phyloP scores from a whole-genome alignment of 2,329 filamentous ascomycete species.

The Exophiala xenobiotica region DNA sequence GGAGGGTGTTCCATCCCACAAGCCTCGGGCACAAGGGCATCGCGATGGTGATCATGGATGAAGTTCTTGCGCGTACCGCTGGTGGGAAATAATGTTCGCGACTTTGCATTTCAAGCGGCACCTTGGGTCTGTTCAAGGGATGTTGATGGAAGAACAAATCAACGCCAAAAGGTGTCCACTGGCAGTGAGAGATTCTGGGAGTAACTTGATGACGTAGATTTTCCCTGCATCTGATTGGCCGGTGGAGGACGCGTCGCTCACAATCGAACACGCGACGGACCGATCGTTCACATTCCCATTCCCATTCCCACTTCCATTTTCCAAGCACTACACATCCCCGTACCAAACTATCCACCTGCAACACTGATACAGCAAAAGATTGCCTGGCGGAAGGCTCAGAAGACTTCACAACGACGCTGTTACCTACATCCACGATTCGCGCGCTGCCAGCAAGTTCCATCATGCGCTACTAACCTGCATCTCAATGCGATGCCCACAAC shows the following conservation, averaged over 20 bases:
- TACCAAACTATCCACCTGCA: background rate
- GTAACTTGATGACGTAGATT: background rate
- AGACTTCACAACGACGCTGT: too few species aligned
- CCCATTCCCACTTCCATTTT: background rate
- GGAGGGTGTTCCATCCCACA: slow-evolving; percentile 32
- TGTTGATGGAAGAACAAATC: too few species aligned
- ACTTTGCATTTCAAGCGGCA: too few species aligned
- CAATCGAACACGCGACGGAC: background rate
- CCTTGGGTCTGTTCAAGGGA: too few species aligned
- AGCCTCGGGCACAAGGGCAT: slow-evolving; percentile 31
- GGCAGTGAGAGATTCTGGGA: background rate
- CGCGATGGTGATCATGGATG: slow-evolving; percentile 24
- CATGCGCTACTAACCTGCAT: slow-evolving; percentile 5
- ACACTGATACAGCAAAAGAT: background rate
- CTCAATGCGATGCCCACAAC: slow-evolving; percentile 12
- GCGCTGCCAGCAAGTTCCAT: too few species aligned
- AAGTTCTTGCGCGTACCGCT: slow-evolving; percentile 1
- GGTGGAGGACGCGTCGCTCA: background rate
- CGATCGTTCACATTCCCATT: too few species aligned
- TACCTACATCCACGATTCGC: too few species aligned
- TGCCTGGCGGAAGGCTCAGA: too few species aligned
- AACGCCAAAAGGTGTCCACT: background rate
- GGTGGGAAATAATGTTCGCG: too few species aligned
- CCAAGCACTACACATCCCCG: background rate
- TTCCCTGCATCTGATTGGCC: too few species aligned